Evolutionary conservation across 495 filamentous ascomycete genomes (phyloP).

Genomic region (Penicillium coffeae): DNA sequence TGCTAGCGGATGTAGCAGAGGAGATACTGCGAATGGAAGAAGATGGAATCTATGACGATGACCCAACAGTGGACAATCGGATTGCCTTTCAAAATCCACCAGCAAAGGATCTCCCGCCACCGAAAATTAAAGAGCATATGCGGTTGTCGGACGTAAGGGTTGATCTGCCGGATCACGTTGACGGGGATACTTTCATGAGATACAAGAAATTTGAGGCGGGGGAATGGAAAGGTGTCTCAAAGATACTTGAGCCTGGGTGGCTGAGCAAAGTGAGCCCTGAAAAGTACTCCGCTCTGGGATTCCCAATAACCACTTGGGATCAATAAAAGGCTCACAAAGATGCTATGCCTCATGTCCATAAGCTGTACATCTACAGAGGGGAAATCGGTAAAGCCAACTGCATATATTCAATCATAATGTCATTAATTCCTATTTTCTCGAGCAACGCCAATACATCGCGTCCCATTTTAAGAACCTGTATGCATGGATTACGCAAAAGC

Average conservation of each 20-base stretch:
- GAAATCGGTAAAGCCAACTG: too few species aligned
- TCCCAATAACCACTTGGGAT: too few species aligned
- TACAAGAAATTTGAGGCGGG: conserved; percentile 8
- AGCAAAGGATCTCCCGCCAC: conserved; percentile 1
- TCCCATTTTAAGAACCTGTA: too few species aligned
- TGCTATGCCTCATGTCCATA: too few species aligned
- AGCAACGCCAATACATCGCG: conserved; percentile 1
- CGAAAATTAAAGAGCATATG: background rate
- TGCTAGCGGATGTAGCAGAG: conserved; percentile 14
- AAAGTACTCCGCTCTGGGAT: background rate
- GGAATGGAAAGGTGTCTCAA: conserved; percentile 1
- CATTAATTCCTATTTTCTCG: conserved; percentile 7
- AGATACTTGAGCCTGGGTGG: conserved; percentile 1
- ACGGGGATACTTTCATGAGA: conserved; percentile 8
- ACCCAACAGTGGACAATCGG: conserved; percentile 3
- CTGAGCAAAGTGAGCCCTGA: background rate
- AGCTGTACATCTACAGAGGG: too few species aligned
- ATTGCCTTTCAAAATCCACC: background rate
- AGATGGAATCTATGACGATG: conserved; percentile 9
- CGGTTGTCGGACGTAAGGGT: conserved; percentile 15
- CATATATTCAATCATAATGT: conserved; percentile 15
- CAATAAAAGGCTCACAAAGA: too few species aligned
- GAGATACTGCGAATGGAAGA: conserved; percentile 17
- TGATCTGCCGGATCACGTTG: conserved; percentile 8
- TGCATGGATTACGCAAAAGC: too few species aligned